Percentiles rank a stretch among this genome's conserved stretches.
phyloP scores from a whole-genome alignment of 352 stramenopile species.

The Peronospora destructor region DNA sequence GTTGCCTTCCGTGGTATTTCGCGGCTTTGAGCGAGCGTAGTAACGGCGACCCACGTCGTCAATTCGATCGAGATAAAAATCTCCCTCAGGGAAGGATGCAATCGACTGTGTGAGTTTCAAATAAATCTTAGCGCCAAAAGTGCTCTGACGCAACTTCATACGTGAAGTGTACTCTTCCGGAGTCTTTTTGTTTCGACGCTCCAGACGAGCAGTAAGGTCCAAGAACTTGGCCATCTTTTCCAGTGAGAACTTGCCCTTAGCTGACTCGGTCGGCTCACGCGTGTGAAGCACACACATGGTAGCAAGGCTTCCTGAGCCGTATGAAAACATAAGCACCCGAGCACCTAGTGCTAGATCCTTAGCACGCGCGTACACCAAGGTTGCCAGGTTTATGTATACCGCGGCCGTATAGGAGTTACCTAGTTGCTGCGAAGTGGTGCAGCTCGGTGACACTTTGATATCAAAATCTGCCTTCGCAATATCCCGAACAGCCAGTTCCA shows the following conservation, averaged over 20 bases:
- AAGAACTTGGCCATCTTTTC: conserved; percentile 80
- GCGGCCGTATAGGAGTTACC: conserved; percentile 97
- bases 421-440: conserved; percentile 80
- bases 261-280: conserved; percentile 13
- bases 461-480: conserved; percentile 72
- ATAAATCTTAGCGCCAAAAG: conserved; percentile 46
- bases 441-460: conserved; percentile 76
- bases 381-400: conserved; percentile 94
- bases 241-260: conserved; percentile 74
- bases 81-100: conserved; percentile 57
- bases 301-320: conserved; percentile 93
- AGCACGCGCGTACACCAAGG: conserved; percentile 68
- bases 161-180: conserved; percentile 88
- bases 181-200: conserved; percentile 68
- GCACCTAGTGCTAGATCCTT: conserved; percentile 53
- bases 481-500: conserved; percentile 86
- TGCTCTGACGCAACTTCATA: conserved; percentile 85
- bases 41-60: conserved; percentile 83
- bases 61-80: conserved; percentile 90
- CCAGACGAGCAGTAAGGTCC: conserved; percentile 79
- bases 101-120: conserved; percentile 70
- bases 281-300: conserved; percentile 86
- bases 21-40: conserved; percentile 52
- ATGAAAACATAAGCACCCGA: conserved; percentile 92
- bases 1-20: conserved; percentile 3